These are phyloP conservation scores for Fusarium robinianum DNA, from an alignment of 2,329 filamentous ascomycete genomes.

Conservation along the genomic window DNA sequence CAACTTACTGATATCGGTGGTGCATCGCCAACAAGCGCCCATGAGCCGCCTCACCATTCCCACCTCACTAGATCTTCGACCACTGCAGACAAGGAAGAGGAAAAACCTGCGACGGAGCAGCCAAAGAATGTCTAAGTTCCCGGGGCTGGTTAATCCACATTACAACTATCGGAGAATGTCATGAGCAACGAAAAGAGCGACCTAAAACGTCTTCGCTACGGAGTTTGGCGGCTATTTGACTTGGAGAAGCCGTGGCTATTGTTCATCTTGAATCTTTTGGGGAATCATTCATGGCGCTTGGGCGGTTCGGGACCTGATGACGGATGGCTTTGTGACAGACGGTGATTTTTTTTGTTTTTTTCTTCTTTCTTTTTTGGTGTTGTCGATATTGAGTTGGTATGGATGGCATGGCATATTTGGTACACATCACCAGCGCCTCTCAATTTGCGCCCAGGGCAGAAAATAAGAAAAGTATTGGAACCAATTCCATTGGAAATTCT, in stretches of 20 bases:
- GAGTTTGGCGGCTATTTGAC: slow-evolving; percentile 22
- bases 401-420: too few relatives aligned
- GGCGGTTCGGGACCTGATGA: too few relatives aligned
- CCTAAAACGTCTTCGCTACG: slow-evolving; percentile 10
- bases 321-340: too few relatives aligned
- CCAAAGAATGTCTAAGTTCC: slow-evolving; percentile 21
- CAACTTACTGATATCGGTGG: slow-evolving; percentile 52
- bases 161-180: neutral
- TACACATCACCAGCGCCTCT: too few relatives aligned
- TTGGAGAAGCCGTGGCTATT: too few relatives aligned
- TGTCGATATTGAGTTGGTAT: too few relatives aligned
- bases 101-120: slow-evolving; percentile 19
- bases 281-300: slow-evolving; percentile 19
- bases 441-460: too few relatives aligned
- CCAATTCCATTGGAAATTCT: too few relatives aligned
- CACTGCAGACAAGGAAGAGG: slow-evolving; percentile 46
- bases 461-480: too few relatives aligned
- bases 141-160: neutral
- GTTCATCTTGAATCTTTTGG: too few relatives aligned
- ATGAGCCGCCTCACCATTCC: slow-evolving; percentile 55
- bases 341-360: too few relatives aligned
- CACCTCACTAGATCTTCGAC: slow-evolving; percentile 54
- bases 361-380: too few relatives aligned
- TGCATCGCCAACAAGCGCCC: slow-evolving; percentile 38
- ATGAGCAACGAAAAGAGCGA: neutral